Evolutionary conservation across 352 stramenopile species (phyloP).

Genomic region (Phytophthora agathidicida): DNA sequence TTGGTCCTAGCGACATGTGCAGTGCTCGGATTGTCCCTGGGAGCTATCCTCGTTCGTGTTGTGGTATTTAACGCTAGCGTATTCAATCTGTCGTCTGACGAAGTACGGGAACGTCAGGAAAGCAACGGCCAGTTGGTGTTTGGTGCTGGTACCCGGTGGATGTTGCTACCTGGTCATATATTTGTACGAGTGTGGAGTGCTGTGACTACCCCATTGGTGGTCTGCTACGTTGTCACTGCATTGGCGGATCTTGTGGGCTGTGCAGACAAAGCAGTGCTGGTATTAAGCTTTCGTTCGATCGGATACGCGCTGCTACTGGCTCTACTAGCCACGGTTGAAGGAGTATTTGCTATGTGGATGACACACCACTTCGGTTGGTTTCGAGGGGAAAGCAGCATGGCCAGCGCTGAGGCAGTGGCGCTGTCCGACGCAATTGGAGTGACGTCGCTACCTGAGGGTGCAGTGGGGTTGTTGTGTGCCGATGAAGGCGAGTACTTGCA

Average conservation of each 20-base stretch:
- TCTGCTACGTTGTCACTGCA: constrained; percentile 54
- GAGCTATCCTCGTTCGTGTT: constrained; percentile 36
- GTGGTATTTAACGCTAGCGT: constrained; percentile 22
- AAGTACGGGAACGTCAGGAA: constrained; percentile 25
- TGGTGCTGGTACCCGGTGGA: constrained; percentile 34
- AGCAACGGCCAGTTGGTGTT: constrained; percentile 40
- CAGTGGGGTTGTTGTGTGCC: constrained; percentile 46
- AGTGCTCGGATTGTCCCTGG: constrained; percentile 41
- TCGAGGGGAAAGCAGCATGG: background rate
- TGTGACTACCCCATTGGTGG: constrained; percentile 43
- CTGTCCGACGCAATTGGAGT: constrained; percentile 28
- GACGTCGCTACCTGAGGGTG: constrained; percentile 29
- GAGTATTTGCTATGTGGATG: constrained; percentile 40
- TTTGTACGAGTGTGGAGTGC: constrained; percentile 59
- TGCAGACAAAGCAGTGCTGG: constrained; percentile 36
- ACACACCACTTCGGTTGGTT: constrained; percentile 38
- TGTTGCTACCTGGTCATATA: constrained; percentile 49
- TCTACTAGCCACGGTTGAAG: constrained; percentile 41
- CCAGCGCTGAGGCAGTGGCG: background rate
- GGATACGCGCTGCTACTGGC: constrained; percentile 39
- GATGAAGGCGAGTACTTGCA: constrained; percentile 45
- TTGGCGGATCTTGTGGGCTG: constrained; percentile 50
- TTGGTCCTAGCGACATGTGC: constrained; percentile 35
- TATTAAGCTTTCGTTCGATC: constrained; percentile 44
- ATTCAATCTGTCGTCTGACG: constrained; percentile 33